Evolutionary conservation across 106 monocot genomes (phyloP), one percentile per base, ranked within the genome.

Genomic region (Dactylorhiza incarnata): DNA sequence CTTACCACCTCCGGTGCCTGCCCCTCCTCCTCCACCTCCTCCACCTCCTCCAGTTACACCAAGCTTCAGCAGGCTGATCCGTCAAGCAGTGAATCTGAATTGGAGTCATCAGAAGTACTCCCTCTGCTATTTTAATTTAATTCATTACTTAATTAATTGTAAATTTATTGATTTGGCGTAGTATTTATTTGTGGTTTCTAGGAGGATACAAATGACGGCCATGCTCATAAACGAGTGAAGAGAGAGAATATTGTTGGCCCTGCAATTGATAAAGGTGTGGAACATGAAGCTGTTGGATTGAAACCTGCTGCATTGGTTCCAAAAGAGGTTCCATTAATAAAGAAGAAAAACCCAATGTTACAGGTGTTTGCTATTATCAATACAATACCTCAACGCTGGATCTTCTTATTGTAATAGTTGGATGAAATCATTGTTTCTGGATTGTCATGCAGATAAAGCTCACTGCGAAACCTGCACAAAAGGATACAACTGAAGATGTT

Each of bases 271-370:
- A 91, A 90, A 86, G 82, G 49, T 56, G 86, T 99, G 45, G 77
- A 88, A 68, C 99, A 94, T 88, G 94, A 94, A 86, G 86, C 87
- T 69, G 97, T 99, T 65, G 97, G 94, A 73, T 52, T 99, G 79
- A 94, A 92, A 81, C 87, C 83, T 76, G 81, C 72, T 73, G 49
- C 75, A 19, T 86, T 96, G 83, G 90, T 89, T 78, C 94, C 99
- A 63, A 99, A 91, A 81, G 94, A 99, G 68, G 81, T 94, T 76
- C 94, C 83, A 14, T 9, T 94, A 45, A 91, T 99, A 80, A 94
- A 90, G 81, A 99, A 92, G 91, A 99, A 92, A 89, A 89, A 89
- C 17, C 83, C 88, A 19, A 77, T 99, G 44, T 77, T 97, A 22
- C 87, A 99, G 94, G 97, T 94, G 65, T 13, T 67, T 1, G 45